Evolutionary conservation across 257 asterid genomes (phyloP), one percentile per base, ranked within the genome.

Genomic region (Nicotiana undulata): DNA sequence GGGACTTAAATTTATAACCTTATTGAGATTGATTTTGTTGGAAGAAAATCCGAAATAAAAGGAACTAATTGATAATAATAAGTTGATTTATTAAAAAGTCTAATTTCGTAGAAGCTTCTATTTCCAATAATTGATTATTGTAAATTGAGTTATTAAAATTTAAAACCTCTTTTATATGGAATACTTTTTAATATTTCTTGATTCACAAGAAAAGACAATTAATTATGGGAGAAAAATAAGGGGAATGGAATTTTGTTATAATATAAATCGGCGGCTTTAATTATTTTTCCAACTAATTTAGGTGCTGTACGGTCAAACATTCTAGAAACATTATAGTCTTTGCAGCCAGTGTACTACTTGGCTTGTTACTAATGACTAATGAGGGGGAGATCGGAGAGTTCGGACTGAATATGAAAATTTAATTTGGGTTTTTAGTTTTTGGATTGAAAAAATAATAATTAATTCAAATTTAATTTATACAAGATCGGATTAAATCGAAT

Each of bases 351-450:
- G 56, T 6, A 51, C 56, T 51, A 51, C 56, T 51, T 40, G 49
- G 49, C 49, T 40, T 40, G 12, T 9, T 9, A 40, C 12, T 40
- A 40, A 40, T 9, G 49, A 40, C 12, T 40, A 40, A 40, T 9
- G 49, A 9, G 49, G 0, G 0, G 11, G 3, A 3, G 1, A 6
- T 34, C 2, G 2, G 2, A 7, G 10, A 1, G 3, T 40, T 37
- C 11, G 3, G 0, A 37, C 8, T 40, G 11, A 0, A 37, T 37
- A 37, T 37, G 1, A 1, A 37, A 40, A 8, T 40, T 40, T 1
- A 0, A 7, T 7, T 40, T 40, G 0, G 0, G 8, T 40, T 7
- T 37, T 40, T 7, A 40, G 0, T 7, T 40, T 40, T 1, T 1
- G 46, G 2, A 7, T 40, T 1, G 11, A 40, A 40, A 0, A 40